Evolutionary conservation across 2,329 filamentous ascomycete genomes (phyloP).

Genomic region (Zalaria obscura): DNA sequence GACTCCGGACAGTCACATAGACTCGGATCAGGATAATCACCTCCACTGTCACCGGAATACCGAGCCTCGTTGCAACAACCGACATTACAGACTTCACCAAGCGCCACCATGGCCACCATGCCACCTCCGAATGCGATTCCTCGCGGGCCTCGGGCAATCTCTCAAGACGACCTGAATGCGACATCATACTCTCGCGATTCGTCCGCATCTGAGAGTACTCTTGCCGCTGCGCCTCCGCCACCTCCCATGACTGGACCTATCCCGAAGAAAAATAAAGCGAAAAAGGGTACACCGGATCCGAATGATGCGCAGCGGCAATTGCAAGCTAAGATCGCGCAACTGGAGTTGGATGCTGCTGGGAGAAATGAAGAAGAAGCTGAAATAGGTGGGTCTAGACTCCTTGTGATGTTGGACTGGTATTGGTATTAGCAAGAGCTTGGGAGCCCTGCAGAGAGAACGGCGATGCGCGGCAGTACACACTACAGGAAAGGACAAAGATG

Average conservation of each 20-base stretch:
- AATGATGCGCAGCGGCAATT: conserved; percentile 85
- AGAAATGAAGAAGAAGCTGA: conserved; percentile 93
- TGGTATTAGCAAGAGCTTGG: neutral
- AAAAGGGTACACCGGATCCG: conserved; percentile 60
- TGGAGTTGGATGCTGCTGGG: conserved; percentile 83
- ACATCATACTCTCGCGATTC: conserved; percentile 9
- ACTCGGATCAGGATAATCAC: no score
- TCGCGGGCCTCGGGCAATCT: no score
- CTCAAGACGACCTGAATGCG: no score
- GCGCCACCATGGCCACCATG: neutral
- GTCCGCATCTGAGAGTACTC: conserved; percentile 16
- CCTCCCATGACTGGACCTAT: conserved; percentile 30
- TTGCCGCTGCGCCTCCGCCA: conserved; percentile 20
- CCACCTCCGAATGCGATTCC: neutral
- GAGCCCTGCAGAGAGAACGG: neutral
- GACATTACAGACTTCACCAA: no score
- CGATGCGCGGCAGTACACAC: neutral
- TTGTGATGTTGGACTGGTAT: neutral
- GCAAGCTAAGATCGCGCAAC: conserved; percentile 83
- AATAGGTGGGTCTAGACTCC: conserved; percentile 55
- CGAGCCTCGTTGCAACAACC: no score
- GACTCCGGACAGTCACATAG: no score
- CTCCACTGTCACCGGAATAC: no score
- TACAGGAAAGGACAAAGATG: neutral
- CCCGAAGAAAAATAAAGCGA: conserved; percentile 68